These are phyloP conservation scores for Lepidium africanum DNA, from an alignment of 345 rosid species.

Conservation along the genomic window DNA sequence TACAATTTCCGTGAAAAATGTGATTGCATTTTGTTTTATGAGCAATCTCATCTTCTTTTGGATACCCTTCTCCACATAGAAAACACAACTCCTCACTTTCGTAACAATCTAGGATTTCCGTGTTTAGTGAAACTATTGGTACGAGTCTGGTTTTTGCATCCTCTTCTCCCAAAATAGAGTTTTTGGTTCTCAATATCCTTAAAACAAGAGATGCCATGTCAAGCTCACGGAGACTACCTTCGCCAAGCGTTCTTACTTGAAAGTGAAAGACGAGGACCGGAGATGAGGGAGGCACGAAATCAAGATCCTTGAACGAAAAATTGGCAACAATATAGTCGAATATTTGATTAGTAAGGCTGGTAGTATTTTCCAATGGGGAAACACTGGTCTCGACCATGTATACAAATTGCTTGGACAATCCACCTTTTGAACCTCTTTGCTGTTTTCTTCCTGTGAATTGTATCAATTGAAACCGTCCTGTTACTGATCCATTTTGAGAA, in stretches of 20 bases:
- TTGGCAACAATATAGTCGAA: neutral
- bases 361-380: too few relatives aligned
- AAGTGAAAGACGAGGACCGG: constrained; percentile 5
- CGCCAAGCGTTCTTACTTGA: neutral
- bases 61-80: constrained; percentile 1
- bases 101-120: constrained; percentile 9
- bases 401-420: neutral
- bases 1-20: constrained; percentile 10
- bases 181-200: neutral
- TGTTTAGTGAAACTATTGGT: neutral
- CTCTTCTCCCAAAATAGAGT: neutral
- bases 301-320: constrained; percentile 1
- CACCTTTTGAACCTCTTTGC: neutral
- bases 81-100: neutral
- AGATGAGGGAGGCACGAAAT: neutral
- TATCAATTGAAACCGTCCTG: neutral
- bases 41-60: constrained; percentile 4
- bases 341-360: neutral
- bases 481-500: rapidly evolving
- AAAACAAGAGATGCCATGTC: neutral
- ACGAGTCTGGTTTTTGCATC: neutral
- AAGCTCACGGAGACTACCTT: neutral
- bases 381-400: too few relatives aligned
- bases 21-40: constrained; percentile 17
- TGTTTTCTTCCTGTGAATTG: neutral